A percentile compares a stretch with the other conserved stretches of the same genome.
Conservation (phyloP, 257 asterid genomes). For the Paraleonurus japonicus region DNA sequence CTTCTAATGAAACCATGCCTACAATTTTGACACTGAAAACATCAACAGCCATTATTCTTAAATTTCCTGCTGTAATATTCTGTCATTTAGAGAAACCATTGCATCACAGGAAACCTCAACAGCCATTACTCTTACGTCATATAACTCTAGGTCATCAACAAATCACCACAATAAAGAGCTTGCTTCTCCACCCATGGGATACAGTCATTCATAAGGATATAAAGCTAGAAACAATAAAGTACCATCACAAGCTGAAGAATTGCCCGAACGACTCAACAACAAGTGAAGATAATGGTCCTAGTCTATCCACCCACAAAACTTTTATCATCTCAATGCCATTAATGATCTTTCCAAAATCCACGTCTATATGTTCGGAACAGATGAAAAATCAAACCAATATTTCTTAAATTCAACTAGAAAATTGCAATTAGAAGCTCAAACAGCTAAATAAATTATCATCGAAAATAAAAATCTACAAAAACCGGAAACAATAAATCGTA, state of each 20-base stretch:
- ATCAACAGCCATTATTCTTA: not conserved
- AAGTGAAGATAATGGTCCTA: not conserved
- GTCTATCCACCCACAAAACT: not conserved
- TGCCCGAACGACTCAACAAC: not conserved
- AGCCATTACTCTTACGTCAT: not conserved
- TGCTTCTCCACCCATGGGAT: not conserved
- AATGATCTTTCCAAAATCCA: not conserved
- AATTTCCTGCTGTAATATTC: not conserved
- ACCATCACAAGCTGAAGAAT: not conserved
- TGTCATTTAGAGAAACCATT: not conserved
- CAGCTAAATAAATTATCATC: conserved; percentile 1
- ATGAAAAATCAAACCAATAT: conserved; percentile 10
- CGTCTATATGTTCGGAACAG: not conserved
- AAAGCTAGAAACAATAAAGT: not conserved
- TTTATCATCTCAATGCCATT: not conserved
- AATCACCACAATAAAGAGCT: not conserved
- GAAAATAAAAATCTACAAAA: not conserved
- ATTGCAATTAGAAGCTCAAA: not conserved
- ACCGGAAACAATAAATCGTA: not conserved
- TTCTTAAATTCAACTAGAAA: conserved; percentile 6
- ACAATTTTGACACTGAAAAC: not conserved
- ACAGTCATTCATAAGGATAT: not conserved
- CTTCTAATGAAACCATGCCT: not conserved
- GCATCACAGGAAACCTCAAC: not conserved
- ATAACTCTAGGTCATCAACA: conserved; percentile 5